These are phyloP conservation scores for Tetrapisispora arboricola DNA, from an alignment of 805 yeast genomes.

Conservation along the genomic window DNA sequence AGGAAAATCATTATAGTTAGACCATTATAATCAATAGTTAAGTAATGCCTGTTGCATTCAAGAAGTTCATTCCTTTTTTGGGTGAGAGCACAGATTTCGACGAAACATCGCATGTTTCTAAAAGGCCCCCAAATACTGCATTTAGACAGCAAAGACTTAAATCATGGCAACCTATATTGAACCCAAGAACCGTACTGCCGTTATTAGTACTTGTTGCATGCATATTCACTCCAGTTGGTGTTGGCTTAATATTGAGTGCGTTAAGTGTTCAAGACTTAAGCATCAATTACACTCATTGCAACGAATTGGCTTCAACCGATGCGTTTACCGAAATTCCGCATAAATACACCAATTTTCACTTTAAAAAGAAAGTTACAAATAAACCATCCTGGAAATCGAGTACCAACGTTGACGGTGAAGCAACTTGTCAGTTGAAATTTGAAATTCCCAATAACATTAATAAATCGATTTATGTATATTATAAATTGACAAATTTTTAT, in stretches of 20 bases:
- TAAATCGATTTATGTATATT: constrained; percentile 67
- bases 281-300: constrained; percentile 70
- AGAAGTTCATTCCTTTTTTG: neutral
- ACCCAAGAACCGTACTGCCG: constrained; percentile 87
- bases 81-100: neutral
- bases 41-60: neutral
- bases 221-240: constrained; percentile 84
- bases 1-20: neutral
- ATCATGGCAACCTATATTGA: constrained; percentile 74
- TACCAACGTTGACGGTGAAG: constrained; percentile 32
- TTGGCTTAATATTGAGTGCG: constrained; percentile 72
- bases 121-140: constrained; percentile 62
- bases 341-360: constrained; percentile 50
- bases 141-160: constrained; percentile 62
- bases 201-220: constrained; percentile 62
- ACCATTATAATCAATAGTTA: neutral
- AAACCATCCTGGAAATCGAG: constrained; percentile 56
- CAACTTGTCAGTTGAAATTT: constrained; percentile 59
- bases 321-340: constrained; percentile 45
- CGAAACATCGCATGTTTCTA: constrained; percentile 21
- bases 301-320: constrained; percentile 35
- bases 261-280: constrained; percentile 63
- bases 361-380: constrained; percentile 32
- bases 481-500: constrained; percentile 78
- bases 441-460: constrained; percentile 59